Base-by-base conservation (phyloP, 192 early-diverging fungal genomes). In the Neocallimastix lanati region DNA sequence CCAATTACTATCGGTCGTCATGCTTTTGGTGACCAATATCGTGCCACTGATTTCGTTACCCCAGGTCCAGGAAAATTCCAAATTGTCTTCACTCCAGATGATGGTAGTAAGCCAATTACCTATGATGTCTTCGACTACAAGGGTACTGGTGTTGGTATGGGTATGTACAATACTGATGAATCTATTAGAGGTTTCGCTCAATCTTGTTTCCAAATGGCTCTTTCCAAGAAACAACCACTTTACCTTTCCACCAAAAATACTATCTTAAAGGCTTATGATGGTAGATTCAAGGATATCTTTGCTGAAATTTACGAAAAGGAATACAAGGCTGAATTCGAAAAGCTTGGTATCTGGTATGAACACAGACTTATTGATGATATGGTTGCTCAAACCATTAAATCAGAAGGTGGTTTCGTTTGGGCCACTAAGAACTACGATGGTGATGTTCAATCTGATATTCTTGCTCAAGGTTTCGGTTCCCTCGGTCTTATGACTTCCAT, bases 21-120 rank as follows among this genome's bases (percentile, higher is more conserved):
- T 80, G 97, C 97, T 78, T 95, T 93, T 81, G 97, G 97, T 83
- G 97, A 99, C 87, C 97, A 97, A 94, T 99, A 99, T 92, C 89
- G 89, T 83, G 92, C 96, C 12, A 98, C 98, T 28, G 98, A 99
- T 85, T 95, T 99, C 88, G 90, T 96, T 83, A 92, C 92, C 76
- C 88, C 90, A 78, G 92, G 93, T 67, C 92, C 96, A 29, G 98
- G 98, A 79, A 94, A 91, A 78, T 94, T 96, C 81, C 92, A 97
- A 80, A 88, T 99, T 77, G 87, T 88, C 30, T 99, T 96, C 83
- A 96, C 93, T 16, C 96, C 98, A 78, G 86, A 87, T 76, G 91
- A 92, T 81, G 95, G 94, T 78, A 89, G 87, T 14, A 86, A 88
- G 58, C 85, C 85, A 79, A 86, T 90, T 83, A 92, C 83, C 18